Conservation (phyloP, 139 green algal genomes). For the Pycnococcus provasolii region DNA sequence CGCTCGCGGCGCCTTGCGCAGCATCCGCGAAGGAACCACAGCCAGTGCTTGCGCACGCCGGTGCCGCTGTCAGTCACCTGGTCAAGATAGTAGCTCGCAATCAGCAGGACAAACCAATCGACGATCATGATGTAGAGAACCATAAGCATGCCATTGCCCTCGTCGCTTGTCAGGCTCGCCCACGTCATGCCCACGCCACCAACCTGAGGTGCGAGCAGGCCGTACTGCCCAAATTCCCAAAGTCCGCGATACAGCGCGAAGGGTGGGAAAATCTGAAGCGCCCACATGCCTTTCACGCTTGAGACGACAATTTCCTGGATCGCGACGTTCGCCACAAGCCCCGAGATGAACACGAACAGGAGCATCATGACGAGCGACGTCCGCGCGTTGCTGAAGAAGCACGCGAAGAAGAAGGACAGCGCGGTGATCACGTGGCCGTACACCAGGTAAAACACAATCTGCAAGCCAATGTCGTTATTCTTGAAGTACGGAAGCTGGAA, state of each 20-base stretch:
- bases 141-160: constrained; percentile 51
- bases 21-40: constrained; percentile 74
- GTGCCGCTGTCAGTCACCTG: constrained; percentile 57
- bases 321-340: constrained; percentile 24
- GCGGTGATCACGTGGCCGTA: constrained; percentile 73
- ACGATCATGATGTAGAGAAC: constrained; percentile 56
- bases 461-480: constrained; percentile 47
- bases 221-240: constrained; percentile 59
- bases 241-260: constrained; percentile 71
- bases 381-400: constrained; percentile 13
- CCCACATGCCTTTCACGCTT: constrained; percentile 3
- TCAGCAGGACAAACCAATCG: constrained; percentile 68
- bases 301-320: constrained; percentile 18
- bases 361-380: neutral
- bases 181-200: constrained; percentile 44
- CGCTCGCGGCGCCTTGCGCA: too few species aligned
- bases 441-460: constrained; percentile 75
- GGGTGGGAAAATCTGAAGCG: constrained; percentile 62
- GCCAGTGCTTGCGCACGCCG: constrained; percentile 62
- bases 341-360: constrained; percentile 28
- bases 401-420: constrained; percentile 53
- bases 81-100: constrained; percentile 27
- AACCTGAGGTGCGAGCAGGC: constrained; percentile 28
- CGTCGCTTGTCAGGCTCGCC: constrained; percentile 43
- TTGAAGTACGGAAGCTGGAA: constrained; percentile 54